Evolutionary conservation across 495 filamentous ascomycete genomes (phyloP), one percentile per base, ranked within the genome.

Genomic region (Barbatosphaeria neglecta): DNA sequence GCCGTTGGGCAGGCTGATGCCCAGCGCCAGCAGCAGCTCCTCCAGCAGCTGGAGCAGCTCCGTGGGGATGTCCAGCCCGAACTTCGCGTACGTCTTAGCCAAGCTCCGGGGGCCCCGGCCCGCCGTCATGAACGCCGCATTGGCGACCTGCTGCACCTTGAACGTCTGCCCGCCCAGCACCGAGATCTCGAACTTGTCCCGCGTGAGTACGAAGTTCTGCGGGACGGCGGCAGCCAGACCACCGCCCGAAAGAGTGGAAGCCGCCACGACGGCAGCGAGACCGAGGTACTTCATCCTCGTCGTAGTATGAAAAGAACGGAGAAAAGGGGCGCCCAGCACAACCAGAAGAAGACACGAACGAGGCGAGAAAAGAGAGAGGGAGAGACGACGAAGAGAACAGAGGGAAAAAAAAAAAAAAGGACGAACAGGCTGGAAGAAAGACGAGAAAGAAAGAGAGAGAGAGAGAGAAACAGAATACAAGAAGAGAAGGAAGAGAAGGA

Each of bases 51-150:
- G 47, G 10, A 61, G 35, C 22, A 70, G 50, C 31, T 63, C 54
- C 15, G 54, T 44, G 0, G 67, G 54, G 6, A 72, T 40, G 35
- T 61, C 44, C 0, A 59, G 22, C 17, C 63, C 62, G 44, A 54
- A 70, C 44, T 72, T 72, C 40, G 61, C 55, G 46, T 70, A 71
- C 37, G 59, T 60, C 39, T 57, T 61, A 22, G 62, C 67, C 22
- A 70, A 55, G n/a, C 63, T 66, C 43, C 68, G 52, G 0, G 62
- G 58, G 15, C 69, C 69, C 38, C 62, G 55, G 5, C 66, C 59
- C 22, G 52, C 43, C 46, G 45, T 63, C 52, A 41, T 55, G 49
- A 60, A 70, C 6, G 59, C 56, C 41, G 53, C 50, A 47, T 73
- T 73, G 37, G 57, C 53, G 19, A 71, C 58, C 50, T 71, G 68